Evolutionary conservation across 1,284 basidiomycete species (phyloP).

Genomic region (Anthracocystis walkeri): DNA sequence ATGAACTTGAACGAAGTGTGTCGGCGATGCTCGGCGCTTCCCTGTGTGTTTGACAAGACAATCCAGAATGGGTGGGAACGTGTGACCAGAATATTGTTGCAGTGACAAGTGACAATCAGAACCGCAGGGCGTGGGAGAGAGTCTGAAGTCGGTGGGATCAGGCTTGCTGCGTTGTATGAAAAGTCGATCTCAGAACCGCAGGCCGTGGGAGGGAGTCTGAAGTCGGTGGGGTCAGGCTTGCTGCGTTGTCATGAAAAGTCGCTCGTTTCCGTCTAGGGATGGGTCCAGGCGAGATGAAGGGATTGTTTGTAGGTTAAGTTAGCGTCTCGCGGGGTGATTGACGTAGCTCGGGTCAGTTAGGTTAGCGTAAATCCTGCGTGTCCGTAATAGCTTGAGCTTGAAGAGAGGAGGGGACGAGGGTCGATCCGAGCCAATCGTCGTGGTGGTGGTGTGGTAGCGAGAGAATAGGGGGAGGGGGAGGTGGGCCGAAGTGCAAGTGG

Average conservation of each 20-base stretch:
- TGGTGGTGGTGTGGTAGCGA: not conserved
- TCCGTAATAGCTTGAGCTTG: not conserved
- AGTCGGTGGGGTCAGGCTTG: not conserved
- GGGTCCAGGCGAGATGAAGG: slow-evolving; percentile 15
- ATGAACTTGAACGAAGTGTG: not conserved
- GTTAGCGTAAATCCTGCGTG: not conserved
- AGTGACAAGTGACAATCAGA: not conserved
- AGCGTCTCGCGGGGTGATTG: not conserved
- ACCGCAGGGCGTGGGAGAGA: not conserved
- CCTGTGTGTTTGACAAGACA: not conserved
- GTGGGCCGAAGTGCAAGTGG: not conserved
- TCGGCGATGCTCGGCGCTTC: not conserved
- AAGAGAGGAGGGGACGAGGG: not conserved
- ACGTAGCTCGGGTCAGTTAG: not conserved
- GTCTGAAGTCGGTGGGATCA: not conserved
- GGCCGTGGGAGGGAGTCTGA: not conserved
- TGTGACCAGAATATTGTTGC: not conserved
- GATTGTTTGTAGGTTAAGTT: slow-evolving; percentile 3
- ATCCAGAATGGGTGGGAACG: not conserved
- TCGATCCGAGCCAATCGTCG: not conserved
- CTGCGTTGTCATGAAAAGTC: not conserved
- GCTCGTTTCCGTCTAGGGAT: not conserved
- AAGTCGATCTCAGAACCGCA: not conserved
- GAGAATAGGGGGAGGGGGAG: not conserved
- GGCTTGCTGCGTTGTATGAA: slow-evolving; percentile 1